phyloP scores from a whole-genome alignment of 768 basidiomycete species.

The Rickenella mellea region DNA sequence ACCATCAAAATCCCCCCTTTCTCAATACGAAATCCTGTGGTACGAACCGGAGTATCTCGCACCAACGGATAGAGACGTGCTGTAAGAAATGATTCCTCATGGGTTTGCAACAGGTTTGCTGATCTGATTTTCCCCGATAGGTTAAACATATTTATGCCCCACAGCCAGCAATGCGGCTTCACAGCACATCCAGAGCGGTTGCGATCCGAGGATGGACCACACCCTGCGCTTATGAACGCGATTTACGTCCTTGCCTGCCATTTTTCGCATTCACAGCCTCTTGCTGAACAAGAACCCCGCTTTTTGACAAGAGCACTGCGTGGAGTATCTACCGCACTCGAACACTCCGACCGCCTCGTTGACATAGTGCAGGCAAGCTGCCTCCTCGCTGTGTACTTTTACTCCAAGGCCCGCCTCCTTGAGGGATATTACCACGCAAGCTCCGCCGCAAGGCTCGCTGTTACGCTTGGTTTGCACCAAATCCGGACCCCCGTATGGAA shows the following conservation, averaged over 20 bases:
- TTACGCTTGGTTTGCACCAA: conserved; percentile 50
- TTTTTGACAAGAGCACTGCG: conserved; percentile 41
- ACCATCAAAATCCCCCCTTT: too few species aligned
- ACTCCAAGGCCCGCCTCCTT: conserved; percentile 41
- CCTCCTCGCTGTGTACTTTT: conserved; percentile 52
- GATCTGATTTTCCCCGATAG: too few species aligned
- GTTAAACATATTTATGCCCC: conserved; percentile 43
- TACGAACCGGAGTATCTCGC: too few species aligned
- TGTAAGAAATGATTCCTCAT: too few species aligned
- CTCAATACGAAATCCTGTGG: too few species aligned
- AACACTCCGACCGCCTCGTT: conserved; percentile 43
- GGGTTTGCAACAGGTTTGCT: too few species aligned
- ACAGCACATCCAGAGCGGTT: conserved; percentile 37
- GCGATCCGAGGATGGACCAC: conserved; percentile 27
- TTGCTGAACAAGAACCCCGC: conserved; percentile 33
- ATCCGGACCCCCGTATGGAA: conserved; percentile 17
- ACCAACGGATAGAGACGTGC: too few species aligned
- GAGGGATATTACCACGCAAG: conserved; percentile 57
- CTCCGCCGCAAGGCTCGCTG: conserved; percentile 51
- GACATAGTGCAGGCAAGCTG: conserved; percentile 54
- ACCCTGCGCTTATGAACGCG: conserved; percentile 53
- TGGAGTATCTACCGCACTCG: conserved; percentile 44
- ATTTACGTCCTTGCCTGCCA: conserved; percentile 52
- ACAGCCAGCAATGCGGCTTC: conserved; percentile 51
- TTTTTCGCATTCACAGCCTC: conserved; percentile 34